Base-by-base conservation (phyloP, 768 basidiomycete species). In the Hirschioporus abietinus region DNA sequence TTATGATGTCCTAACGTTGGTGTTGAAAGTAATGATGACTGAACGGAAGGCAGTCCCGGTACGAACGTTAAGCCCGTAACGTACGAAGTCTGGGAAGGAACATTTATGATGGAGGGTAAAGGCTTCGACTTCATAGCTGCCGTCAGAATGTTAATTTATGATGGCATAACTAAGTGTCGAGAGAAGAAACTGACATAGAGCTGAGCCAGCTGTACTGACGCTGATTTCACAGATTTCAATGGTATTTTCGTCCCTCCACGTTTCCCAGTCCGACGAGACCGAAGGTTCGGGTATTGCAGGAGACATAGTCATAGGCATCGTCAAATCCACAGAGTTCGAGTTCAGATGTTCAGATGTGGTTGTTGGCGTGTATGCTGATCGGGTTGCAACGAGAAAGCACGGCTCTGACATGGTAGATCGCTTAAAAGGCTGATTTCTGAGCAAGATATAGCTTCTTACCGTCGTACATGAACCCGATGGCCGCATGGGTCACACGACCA, bases 141-240 rank as follows among this genome's bases (percentile, higher is more conserved):
- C 60, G 2, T 36, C 36, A 12, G n/a, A 23, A 66, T n/a, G 17
- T 66, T 24, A 65, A 35, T 30, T 52, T 34, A 15, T 52, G 20
- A 17, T 64, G 58, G 63, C 35, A 61, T 63, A 27, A 1, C 60
- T 23, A 26, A 67, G 63, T 65, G 61, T 59, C 25, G 65, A 27
- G 26, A 57, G 26, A 62, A 63, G 17, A 35, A 20, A 67, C 82
- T 68, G 76, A 88, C 86, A 76, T 67, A 84, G 79, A 7, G 68
- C 65, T 35, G 67, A 35, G 35, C 82, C 80, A 66, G 86, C 83
- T 64, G 83, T 84, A 35, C 77, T 75, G 18, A 90, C 71, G 30
- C 80, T 80, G 10, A 89, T 80, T 75, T 89, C 86, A 64, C 79
- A 85, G n/a, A 91, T 68, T 36, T 88, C 84, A 67, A 92, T 84